phyloP scores from a whole-genome alignment of 352 stramenopile genomes.

The Globisporangium viniferum region DNA sequence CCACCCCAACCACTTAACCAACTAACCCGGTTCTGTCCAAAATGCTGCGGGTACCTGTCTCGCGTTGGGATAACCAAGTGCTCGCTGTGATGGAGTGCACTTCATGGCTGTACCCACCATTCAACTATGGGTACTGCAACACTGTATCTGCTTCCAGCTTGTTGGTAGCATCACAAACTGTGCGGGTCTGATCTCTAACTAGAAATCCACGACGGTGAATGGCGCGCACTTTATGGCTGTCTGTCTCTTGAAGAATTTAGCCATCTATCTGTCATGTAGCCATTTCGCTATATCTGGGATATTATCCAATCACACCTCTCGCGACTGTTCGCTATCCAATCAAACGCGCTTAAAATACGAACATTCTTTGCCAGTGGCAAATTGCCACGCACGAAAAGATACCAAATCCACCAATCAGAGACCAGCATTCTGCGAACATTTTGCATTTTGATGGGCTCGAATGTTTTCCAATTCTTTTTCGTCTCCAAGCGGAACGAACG shows the following conservation, averaged over 20 bases:
- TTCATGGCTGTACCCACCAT: too few relatives aligned
- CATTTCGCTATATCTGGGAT: neutral
- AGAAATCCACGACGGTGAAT: too few relatives aligned
- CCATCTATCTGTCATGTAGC: neutral
- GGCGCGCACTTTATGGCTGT: too few relatives aligned
- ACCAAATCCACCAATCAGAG: slow-evolving; percentile 1
- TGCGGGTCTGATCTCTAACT: too few relatives aligned
- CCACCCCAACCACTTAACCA: neutral
- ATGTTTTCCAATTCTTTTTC: neutral
- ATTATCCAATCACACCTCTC: neutral
- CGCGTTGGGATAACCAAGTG: too few relatives aligned
- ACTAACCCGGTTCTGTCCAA: neutral
- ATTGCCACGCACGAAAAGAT: neutral
- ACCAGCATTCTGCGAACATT: slow-evolving; percentile 5
- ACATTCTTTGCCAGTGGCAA: neutral
- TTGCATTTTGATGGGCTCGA: neutral
- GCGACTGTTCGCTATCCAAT: neutral
- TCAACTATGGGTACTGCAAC: too few relatives aligned
- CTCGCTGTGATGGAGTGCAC: too few relatives aligned
- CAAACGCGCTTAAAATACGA: neutral
- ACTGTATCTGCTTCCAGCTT: too few relatives aligned
- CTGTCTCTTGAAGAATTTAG: neutral
- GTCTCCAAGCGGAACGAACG: neutral
- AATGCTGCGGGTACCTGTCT: too few relatives aligned
- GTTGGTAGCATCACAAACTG: too few relatives aligned